A percentile compares a stretch with the other conserved stretches of the same genome.
Evolutionary conservation across 139 green algal species (phyloP).

Genomic region (Ulvella scutata): DNA sequence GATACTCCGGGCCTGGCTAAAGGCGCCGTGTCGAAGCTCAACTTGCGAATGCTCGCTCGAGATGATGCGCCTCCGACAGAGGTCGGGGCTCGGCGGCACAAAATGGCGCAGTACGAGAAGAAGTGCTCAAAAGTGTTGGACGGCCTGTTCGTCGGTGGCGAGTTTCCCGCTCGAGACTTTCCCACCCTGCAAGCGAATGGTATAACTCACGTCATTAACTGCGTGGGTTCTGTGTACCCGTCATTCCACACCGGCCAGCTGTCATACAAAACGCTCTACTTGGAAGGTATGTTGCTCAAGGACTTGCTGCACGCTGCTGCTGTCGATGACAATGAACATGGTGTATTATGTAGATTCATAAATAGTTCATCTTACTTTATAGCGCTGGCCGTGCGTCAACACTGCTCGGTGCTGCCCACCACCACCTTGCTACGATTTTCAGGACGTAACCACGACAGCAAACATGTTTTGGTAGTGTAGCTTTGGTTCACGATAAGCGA

Average conservation of each 20-base stretch:
- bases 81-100: constrained; percentile 41
- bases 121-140: constrained; percentile 55
- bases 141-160: constrained; percentile 66
- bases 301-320: no score
- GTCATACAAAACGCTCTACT: constrained; percentile 70
- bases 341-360: no score
- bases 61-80: constrained; percentile 46
- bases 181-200: constrained; percentile 42
- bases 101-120: constrained; percentile 49
- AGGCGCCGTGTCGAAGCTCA: constrained; percentile 13
- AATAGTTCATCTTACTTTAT: no score
- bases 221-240: constrained; percentile 80
- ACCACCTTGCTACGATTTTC: no score
- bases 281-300: constrained; percentile 50
- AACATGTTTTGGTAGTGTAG: no score
- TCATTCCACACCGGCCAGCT: constrained; percentile 75
- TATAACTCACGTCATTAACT: constrained; percentile 95
- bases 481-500: no score
- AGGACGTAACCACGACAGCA: no score
- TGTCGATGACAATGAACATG: no score
- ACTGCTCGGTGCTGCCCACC: no score
- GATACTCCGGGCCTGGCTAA: no score
- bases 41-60: constrained; percentile 27
- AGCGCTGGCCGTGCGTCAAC: no score
- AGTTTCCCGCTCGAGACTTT: constrained; percentile 63